Evolutionary conservation across 164 flowering plant species (phyloP).

Genomic region (Cinnamomum micranthum): DNA sequence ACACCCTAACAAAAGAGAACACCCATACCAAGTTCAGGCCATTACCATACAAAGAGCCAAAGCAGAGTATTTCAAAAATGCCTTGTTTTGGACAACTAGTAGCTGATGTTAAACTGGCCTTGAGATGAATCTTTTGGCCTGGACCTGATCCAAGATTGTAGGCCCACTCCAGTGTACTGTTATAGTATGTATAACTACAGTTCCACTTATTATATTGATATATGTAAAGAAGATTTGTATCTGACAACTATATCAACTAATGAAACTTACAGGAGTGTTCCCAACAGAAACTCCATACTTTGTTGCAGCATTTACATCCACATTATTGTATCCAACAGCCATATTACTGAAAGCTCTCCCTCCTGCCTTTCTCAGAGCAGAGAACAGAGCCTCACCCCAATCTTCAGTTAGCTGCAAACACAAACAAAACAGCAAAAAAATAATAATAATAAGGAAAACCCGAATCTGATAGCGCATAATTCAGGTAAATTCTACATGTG

Average conservation of each 20-base stretch:
- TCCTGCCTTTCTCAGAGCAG: conserved; percentile 89
- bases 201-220: too few species aligned
- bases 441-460: background rate
- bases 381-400: conserved; percentile 92
- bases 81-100: too few species aligned
- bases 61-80: too few species aligned
- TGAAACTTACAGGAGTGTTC: conserved; percentile 79
- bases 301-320: conserved; percentile 79
- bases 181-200: too few species aligned
- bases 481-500: background rate
- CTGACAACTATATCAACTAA: background rate
- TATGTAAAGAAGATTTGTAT: background rate
- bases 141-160: too few species aligned
- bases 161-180: too few species aligned
- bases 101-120: too few species aligned
- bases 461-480: background rate
- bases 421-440: background rate
- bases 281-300: conserved; percentile 92
- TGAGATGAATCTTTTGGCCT: too few species aligned
- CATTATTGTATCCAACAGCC: conserved; percentile 98
- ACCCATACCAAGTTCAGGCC: background rate
- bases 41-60: background rate
- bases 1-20: conserved; percentile 53
- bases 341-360: conserved; percentile 93
- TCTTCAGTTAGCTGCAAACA: conserved; percentile 75